Base-by-base conservation (phyloP, 345 rosid species). In the Sonneratia alba region DNA sequence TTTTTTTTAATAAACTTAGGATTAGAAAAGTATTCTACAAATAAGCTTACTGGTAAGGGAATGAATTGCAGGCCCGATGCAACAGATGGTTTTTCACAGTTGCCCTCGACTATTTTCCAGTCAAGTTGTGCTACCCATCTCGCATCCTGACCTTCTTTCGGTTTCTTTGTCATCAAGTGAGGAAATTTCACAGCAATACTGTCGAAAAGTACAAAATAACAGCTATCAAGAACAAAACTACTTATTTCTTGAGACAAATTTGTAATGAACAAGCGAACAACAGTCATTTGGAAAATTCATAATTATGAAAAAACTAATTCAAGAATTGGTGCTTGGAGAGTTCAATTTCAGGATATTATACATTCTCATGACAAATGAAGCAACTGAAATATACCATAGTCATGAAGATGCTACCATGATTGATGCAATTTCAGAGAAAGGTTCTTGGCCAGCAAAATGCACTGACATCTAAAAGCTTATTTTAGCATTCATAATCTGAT, bases 61-160 rank as follows among this genome's bases (percentile, higher is more conserved):
- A 83, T 72, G 78, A 95, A 86, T 71, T 84, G 72, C 72, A 95
- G 77, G 74, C 88, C 89, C 45, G 99, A 92, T 53, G 94, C 89
- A 79, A 89, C 76, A 80, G 92, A 95, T 49, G 99, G 92, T 82
- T 81, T 92, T 65, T 90, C 83, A 77, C 77, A 81, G 67, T 87
- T 75, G 77, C 85, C 98, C 78, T 91, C 98, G 74, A 95, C 87
- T 74, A 95, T 77, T 83, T 81, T 83, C 99, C 99, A 95, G 70
- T 95, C 91, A 68, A 95, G 69, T 81, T 95, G 99, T 67, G 99
- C 83, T 47, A 92, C 98, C 63, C 99, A 85, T 82, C 99, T 92
- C 67, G 89, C 79, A 87, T 95, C 98, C 87, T 92, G 94, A 68
- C 98, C 99, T 84, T 91, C 94, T 79, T 74, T 89, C 68, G 88